phyloP scores from a whole-genome alignment of 257 asterid species.

The Plantago major region DNA sequence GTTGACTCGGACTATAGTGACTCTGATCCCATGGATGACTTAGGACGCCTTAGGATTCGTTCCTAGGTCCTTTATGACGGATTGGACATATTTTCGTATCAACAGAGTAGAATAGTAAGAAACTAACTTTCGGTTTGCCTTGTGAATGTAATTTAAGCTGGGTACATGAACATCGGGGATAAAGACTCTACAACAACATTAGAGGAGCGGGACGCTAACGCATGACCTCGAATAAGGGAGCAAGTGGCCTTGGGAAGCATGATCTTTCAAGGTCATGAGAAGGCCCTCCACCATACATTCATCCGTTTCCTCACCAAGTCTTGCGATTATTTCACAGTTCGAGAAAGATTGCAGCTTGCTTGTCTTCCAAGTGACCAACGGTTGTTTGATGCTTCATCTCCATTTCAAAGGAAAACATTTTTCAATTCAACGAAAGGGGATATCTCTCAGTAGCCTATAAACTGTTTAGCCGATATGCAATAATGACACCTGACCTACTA shows the following conservation, averaged over 20 bases:
- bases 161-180: constrained; percentile 62
- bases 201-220: constrained; percentile 32
- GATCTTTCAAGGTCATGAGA: constrained; percentile 47
- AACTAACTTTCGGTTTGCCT: constrained; percentile 65
- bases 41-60: too few relatives aligned
- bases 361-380: background rate
- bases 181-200: constrained; percentile 44
- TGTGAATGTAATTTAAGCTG: constrained; percentile 39
- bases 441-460: constrained; percentile 15
- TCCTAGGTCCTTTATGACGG: too few relatives aligned
- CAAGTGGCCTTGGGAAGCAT: constrained; percentile 53
- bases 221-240: constrained; percentile 41
- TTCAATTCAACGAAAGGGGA: constrained; percentile 27
- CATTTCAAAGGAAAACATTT: constrained; percentile 43
- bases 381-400: constrained; percentile 20
- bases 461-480: constrained; percentile 23
- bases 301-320: constrained; percentile 12
- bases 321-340: constrained; percentile 9
- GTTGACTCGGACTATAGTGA: too few relatives aligned
- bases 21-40: too few relatives aligned
- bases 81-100: too few relatives aligned
- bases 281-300: constrained; percentile 52
- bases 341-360: background rate
- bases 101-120: constrained; percentile 46
- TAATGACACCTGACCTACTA: constrained; percentile 4